Base-by-base conservation (phyloP, 2,329 filamentous ascomycete species). In the Sporothrix mexicana region DNA sequence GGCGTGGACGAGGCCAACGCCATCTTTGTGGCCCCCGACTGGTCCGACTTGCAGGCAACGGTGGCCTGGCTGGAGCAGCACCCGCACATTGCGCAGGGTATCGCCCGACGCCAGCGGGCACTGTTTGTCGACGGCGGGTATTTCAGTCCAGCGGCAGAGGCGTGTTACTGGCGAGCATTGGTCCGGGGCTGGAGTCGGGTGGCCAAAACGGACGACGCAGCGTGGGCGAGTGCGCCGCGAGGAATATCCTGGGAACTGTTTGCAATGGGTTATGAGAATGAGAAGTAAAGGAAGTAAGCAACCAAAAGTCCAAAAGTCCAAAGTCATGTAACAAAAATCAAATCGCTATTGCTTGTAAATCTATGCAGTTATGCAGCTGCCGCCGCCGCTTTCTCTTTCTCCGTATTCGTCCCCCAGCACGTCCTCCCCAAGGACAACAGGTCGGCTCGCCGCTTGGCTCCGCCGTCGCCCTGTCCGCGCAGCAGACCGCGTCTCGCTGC, bases 81-180 rank as follows among this genome's bases (percentile, higher is more conserved):
- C 72, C 82, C 81, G 1, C 83, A 84, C 1, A 80, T 79, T 71
- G 81, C 69, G 83, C 76, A 77, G 73, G 81, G 80, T 0, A 85
- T 86, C 68, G 84, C 84, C 3, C 69, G 77, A 47, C 78, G 83
- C 30, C 84, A 85, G 78, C 81, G 83, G 57, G 80, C 77, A n/a
- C 68, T 81, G 57, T 83, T 82, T 75, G 78, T 79, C 4, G 80
- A 77, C 36, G 77, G 76, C 74, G 84, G 83, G 0, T 83, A 84
- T 74, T 75, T 85, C 20, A 83, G 82, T 70, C 79, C 80, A 2
- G 83, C 83, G 15, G 83, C 84, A 0, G 84, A 86, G 76, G 79
- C 77, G 64, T 86, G 84, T 75, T 86, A 86, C 78, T 86, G 84
- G 84, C 80, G 85, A 43, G 82, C 80, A 0, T 73, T 84, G 69